A percentile compares a stretch with the other conserved stretches of the same genome.
Conservation (phyloP, 1,139 yeast species). For the Yamadazyma spencermartinsiae region DNA sequence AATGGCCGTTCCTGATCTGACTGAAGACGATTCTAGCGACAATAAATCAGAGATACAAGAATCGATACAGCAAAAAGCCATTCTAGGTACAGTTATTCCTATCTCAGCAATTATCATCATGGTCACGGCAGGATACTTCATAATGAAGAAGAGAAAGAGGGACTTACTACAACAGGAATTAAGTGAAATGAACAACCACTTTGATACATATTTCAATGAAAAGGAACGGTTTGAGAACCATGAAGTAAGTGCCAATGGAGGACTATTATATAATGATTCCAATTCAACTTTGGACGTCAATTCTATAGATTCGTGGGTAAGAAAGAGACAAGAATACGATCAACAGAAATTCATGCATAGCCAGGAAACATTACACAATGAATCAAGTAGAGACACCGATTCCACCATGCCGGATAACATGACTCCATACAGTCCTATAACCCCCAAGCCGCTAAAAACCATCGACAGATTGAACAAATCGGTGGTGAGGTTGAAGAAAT, state of each 20-base stretch:
- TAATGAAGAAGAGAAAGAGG: slow-evolving; percentile 23
- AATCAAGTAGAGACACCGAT: slow-evolving; percentile 19
- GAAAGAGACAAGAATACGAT: slow-evolving; percentile 52
- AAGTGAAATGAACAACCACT: slow-evolving; percentile 36
- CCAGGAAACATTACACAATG: slow-evolving; percentile 15
- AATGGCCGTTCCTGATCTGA: slow-evolving; percentile 15
- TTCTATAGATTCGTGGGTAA: slow-evolving; percentile 52
- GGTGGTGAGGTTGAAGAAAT: slow-evolving; percentile 24
- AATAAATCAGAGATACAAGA: slow-evolving; percentile 5
- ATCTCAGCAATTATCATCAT: slow-evolving; percentile 24
- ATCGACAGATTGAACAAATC: slow-evolving; percentile 23
- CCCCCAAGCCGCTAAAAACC: slow-evolving; percentile 19
- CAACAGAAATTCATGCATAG: slow-evolving; percentile 22
- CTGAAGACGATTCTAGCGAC: slow-evolving; percentile 5
- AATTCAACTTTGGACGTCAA: slow-evolving; percentile 37
- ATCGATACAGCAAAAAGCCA: slow-evolving; percentile 27
- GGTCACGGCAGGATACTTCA: slow-evolving; percentile 18
- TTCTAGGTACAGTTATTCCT: slow-evolving; percentile 40
- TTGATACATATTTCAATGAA: slow-evolving; percentile 26
- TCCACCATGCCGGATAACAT: slow-evolving; percentile 5
- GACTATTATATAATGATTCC: slow-evolving; percentile 33
- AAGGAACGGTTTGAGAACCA: slow-evolving; percentile 7
- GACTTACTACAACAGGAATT: slow-evolving; percentile 21
- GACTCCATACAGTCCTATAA: slow-evolving; percentile 10
- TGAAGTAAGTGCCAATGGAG: slow-evolving; percentile 4